Percentiles rank a stretch among this genome's conserved stretches.
These are phyloP conservation scores for Hymenoscyphus infarciens DNA, from an alignment of 2,329 filamentous ascomycete species.

Conservation along the genomic window DNA sequence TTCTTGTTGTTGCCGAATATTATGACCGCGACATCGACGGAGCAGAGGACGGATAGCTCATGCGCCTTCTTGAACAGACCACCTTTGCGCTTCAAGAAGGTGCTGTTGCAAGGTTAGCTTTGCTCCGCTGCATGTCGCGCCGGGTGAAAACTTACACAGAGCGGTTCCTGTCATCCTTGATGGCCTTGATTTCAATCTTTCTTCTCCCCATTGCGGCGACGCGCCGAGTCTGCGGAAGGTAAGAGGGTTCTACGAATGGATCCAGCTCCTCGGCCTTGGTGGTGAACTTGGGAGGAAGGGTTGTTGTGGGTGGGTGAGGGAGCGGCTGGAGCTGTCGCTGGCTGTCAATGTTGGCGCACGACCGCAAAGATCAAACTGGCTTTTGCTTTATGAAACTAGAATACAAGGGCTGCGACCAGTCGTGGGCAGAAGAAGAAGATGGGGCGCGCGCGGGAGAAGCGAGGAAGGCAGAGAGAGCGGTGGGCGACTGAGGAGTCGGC, in stretches of 20 bases:
- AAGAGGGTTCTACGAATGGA: conserved; percentile 29
- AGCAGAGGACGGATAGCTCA: conserved; percentile 95
- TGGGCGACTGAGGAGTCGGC: conserved; percentile 5
- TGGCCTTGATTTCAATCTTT: conserved; percentile 99
- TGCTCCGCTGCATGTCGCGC: conserved; percentile 3
- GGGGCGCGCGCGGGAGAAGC: conserved; percentile 11
- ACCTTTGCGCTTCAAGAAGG: conserved; percentile 97
- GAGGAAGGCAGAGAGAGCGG: neutral
- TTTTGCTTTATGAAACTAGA: conserved; percentile 14
- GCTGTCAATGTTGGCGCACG: conserved; percentile 20
- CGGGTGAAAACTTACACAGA: conserved; percentile 67
- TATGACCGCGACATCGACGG: conserved; percentile 96
- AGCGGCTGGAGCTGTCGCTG: conserved; percentile 20
- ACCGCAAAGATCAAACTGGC: conserved; percentile 21
- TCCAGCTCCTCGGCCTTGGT: conserved; percentile 28
- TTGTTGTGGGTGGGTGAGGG: conserved; percentile 9
- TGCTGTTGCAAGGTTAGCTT: conserved; percentile 50
- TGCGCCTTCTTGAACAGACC: conserved; percentile 99
- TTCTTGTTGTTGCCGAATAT: conserved; percentile 99
- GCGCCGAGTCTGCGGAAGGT: conserved; percentile 32
- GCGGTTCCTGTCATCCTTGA: conserved; percentile 96
- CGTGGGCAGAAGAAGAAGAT: conserved; percentile 8
- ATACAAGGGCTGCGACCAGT: conserved; percentile 13
- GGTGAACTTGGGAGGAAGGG: conserved; percentile 2
- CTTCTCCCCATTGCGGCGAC: conserved; percentile 76